These are phyloP conservation scores for Centella asiatica DNA, from an alignment of 129 eudicot species.

Conservation along the genomic window DNA sequence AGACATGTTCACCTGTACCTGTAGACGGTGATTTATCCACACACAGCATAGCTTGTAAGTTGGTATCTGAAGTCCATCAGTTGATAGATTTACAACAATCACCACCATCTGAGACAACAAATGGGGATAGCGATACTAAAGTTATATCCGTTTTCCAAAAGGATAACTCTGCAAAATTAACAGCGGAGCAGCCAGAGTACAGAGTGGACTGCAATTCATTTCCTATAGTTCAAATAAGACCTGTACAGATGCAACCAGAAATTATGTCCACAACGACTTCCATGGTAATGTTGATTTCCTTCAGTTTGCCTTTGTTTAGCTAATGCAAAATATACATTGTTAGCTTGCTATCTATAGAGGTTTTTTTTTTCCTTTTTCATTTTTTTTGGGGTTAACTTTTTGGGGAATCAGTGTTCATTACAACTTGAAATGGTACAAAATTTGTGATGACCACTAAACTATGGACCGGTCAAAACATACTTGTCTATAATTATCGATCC, in stretches of 20 bases:
- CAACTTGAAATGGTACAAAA: neutral
- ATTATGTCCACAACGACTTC: neutral
- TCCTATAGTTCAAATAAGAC: conserved; percentile 9
- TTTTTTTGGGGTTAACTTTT: neutral
- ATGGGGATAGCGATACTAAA: conserved; percentile 18
- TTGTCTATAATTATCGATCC: neutral
- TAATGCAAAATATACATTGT: neutral
- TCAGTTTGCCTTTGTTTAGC: neutral
- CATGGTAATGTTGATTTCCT: conserved; percentile 23
- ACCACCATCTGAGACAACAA: conserved; percentile 14
- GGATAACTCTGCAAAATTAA: neutral
- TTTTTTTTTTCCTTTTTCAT: neutral
- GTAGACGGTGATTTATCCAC: conserved; percentile 18
- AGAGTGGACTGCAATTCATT: conserved; percentile 18
- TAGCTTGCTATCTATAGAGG: neutral
- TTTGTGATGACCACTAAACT: neutral
- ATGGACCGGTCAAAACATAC: neutral
- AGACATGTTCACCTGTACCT: conserved; percentile 28
- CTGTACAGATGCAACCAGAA: conserved; percentile 15
- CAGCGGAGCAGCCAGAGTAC: conserved; percentile 12
- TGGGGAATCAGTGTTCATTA: neutral
- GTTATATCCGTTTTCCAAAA: neutral
- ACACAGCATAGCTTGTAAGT: conserved; percentile 4
- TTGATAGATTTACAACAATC: conserved; percentile 14
- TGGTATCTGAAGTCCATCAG: conserved; percentile 14